A percentile compares a stretch with the other conserved stretches of the same genome.
Conservation (phyloP, 2,329 filamentous ascomycete genomes). For the Periconia macrospinosa region DNA sequence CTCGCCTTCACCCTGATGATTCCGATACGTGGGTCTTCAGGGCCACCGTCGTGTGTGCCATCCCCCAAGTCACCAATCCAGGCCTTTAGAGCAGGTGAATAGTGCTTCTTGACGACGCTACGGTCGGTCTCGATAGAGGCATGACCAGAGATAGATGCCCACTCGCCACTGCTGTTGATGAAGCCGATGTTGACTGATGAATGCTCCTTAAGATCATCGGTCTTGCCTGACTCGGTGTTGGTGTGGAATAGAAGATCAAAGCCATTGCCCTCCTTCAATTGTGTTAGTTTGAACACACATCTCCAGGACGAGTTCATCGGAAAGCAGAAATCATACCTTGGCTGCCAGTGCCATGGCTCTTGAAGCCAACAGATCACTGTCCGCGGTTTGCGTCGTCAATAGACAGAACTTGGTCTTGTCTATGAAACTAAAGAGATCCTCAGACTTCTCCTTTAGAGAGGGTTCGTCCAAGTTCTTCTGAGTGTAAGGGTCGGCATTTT, state of each 20-base stretch:
- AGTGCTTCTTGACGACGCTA: slow-evolving; percentile 66
- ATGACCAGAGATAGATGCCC: slow-evolving; percentile 81
- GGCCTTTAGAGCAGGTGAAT: slow-evolving; percentile 72
- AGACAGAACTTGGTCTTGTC: slow-evolving; percentile 79
- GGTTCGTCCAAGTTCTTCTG: slow-evolving; percentile 73
- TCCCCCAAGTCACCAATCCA: slow-evolving; percentile 84
- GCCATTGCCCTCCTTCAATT: slow-evolving; percentile 69
- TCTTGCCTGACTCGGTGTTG: slow-evolving; percentile 88
- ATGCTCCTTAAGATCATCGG: slow-evolving; percentile 73
- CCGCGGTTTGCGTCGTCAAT: slow-evolving; percentile 76
- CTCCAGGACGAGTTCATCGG: neutral
- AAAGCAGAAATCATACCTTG: slow-evolving; percentile 58
- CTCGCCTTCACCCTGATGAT: slow-evolving; percentile 75
- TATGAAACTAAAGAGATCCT: slow-evolving; percentile 72
- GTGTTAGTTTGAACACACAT: slow-evolving; percentile 1
- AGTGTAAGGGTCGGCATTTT: slow-evolving; percentile 74
- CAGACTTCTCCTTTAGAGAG: slow-evolving; percentile 72
- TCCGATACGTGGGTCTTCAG: slow-evolving; percentile 78
- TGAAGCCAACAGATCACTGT: slow-evolving; percentile 70
- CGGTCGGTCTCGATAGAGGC: slow-evolving; percentile 72
- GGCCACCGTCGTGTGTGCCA: slow-evolving; percentile 78
- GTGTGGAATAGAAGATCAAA: slow-evolving; percentile 88
- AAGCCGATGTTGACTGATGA: slow-evolving; percentile 80
- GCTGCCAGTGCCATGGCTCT: slow-evolving; percentile 84
- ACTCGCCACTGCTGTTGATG: slow-evolving; percentile 74